Percentiles rank a stretch among this genome's conserved stretches.
Evolutionary conservation across 1,284 basidiomycete species (phyloP).

Genomic region (Pseudozyma hubeiensis): DNA sequence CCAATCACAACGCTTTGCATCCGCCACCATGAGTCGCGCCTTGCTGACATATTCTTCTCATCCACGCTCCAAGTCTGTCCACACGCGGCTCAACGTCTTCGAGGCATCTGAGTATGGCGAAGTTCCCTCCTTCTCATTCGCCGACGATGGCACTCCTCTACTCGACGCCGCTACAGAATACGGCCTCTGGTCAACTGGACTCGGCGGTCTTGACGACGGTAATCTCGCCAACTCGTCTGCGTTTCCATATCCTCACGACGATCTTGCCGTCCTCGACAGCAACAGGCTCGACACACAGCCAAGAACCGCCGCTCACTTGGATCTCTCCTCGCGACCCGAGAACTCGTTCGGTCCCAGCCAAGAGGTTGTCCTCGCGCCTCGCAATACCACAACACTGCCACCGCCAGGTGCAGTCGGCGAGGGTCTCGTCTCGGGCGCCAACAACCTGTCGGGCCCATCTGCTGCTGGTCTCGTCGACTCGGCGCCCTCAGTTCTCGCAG

Average conservation of each 20-base stretch:
- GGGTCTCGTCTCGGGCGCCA: slow-evolving; percentile 9
- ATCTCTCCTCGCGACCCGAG: slow-evolving; percentile 16
- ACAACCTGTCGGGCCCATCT: slow-evolving; percentile 13
- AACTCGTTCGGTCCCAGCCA: slow-evolving; percentile 18
- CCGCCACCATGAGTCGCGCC: not conserved
- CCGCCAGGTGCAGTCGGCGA: slow-evolving; percentile 7
- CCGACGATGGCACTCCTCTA: slow-evolving; percentile 29
- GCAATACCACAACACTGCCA: slow-evolving; percentile 2
- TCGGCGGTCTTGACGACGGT: slow-evolving; percentile 21
- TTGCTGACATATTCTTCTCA: not conserved
- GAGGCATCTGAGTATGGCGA: slow-evolving; percentile 41
- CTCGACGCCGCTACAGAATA: slow-evolving; percentile 31
- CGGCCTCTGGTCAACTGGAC: slow-evolving; percentile 33
- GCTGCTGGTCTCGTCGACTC: slow-evolving; percentile 12
- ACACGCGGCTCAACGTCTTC: slow-evolving; percentile 64
- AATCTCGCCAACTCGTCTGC: slow-evolving; percentile 22
- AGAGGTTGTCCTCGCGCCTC: slow-evolving; percentile 15
- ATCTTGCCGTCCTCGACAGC: slow-evolving; percentile 16
- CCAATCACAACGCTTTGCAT: not conserved
- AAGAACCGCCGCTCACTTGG: slow-evolving; percentile 27
- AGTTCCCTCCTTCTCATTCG: slow-evolving; percentile 35
- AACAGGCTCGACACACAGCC: slow-evolving; percentile 31
- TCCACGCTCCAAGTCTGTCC: slow-evolving; percentile 46
- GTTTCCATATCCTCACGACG: slow-evolving; percentile 22
- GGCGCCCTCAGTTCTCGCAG: slow-evolving; percentile 37